phyloP scores from a whole-genome alignment of 345 rosid genomes.

The Raphanus raphanistrum region DNA sequence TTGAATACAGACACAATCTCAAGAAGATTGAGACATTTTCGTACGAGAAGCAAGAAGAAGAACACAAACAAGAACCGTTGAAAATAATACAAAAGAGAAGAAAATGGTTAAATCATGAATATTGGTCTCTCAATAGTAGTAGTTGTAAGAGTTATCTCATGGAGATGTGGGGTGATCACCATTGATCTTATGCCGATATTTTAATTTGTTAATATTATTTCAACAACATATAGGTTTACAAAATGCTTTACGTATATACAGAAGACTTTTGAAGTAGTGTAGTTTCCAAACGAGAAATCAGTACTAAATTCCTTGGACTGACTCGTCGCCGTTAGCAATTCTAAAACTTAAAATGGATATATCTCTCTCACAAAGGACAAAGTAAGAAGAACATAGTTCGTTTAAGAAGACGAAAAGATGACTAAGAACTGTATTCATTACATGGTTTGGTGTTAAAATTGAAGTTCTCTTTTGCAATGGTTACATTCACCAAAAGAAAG shows the following conservation, averaged over 20 bases:
- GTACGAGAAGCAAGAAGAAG: slow-evolving; percentile 14
- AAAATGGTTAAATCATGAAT: slow-evolving; percentile 29
- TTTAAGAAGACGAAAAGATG: not conserved
- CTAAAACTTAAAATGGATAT: not conserved
- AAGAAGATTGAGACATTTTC: slow-evolving; percentile 37
- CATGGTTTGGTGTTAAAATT: not conserved
- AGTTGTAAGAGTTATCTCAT: slow-evolving; percentile 55
- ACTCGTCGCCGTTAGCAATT: not conserved
- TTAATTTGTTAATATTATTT: not conserved
- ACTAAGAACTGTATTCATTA: not conserved
- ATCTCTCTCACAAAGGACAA: too few species aligned
- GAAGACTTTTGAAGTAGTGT: not conserved
- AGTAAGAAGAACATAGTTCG: not conserved
- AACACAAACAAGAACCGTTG: not conserved
- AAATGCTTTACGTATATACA: not conserved
- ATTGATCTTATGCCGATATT: slow-evolving; percentile 23
- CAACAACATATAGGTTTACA: not conserved
- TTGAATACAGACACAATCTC: slow-evolving; percentile 72
- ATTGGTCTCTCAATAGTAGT: slow-evolving; percentile 45
- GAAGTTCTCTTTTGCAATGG: not conserved
- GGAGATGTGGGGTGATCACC: slow-evolving; percentile 62
- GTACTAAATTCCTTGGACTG: not conserved
- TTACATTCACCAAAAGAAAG: not conserved
- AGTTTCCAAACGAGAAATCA: not conserved
- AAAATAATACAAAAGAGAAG: slow-evolving; percentile 22